Conservation (phyloP, 768 basidiomycete genomes). For the Pleurotus eryngii region DNA sequence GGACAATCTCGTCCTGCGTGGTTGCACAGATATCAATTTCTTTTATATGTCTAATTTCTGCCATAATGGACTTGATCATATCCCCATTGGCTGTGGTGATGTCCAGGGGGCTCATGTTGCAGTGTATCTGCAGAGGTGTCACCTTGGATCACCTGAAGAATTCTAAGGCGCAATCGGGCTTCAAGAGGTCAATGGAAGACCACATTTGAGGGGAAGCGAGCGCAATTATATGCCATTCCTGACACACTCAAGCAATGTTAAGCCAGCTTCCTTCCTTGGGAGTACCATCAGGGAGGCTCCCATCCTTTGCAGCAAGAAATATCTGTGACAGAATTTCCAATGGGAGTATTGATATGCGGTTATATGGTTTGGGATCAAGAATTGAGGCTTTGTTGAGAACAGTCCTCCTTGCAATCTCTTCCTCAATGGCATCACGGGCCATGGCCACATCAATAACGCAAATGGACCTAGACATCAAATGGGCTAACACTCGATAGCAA, state of each 20-base stretch:
- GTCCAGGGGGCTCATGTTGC: neutral
- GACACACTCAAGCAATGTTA: neutral
- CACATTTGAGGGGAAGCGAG: slow-evolving; percentile 1
- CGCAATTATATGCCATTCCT: neutral
- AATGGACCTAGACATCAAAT: no score
- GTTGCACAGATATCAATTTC: neutral
- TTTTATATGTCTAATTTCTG: neutral
- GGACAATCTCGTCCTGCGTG: neutral
- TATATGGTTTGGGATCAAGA: neutral
- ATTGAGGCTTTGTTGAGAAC: neutral
- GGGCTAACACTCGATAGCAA: no score
- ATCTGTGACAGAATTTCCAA: neutral
- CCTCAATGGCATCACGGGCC: neutral
- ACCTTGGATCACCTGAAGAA: neutral
- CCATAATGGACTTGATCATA: neutral
- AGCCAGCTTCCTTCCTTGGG: neutral
- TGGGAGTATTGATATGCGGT: neutral
- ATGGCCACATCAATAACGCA: no score
- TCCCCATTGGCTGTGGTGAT: neutral
- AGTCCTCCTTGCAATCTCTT: neutral
- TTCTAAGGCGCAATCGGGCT: neutral
- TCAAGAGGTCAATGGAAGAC: neutral
- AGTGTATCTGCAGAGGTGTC: neutral
- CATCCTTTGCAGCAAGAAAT: neutral
- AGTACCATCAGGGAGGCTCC: neutral